These are phyloP conservation scores for Trichosanthes truncata DNA, from an alignment of 306 rosid species.

Conservation along the genomic window DNA sequence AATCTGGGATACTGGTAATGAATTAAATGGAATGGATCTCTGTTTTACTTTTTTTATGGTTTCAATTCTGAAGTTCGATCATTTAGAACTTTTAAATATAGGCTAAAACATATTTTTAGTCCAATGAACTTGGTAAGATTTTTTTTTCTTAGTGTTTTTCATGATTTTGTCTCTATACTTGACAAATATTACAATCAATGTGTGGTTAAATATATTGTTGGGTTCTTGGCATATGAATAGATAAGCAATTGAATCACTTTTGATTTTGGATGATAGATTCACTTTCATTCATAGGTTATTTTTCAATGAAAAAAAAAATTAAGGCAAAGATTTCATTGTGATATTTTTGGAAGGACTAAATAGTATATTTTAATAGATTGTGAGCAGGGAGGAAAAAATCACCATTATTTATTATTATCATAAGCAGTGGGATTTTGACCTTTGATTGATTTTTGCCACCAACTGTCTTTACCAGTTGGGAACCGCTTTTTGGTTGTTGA, in stretches of 20 bases:
- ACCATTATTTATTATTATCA: background rate
- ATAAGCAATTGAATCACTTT: background rate
- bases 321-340: background rate
- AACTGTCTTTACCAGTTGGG: background rate
- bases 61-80: background rate
- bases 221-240: background rate
- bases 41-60: background rate
- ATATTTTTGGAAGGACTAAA: background rate
- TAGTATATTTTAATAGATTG: background rate
- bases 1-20: constrained; percentile 93
- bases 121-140: background rate
- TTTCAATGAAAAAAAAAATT: too few species aligned
- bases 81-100: background rate
- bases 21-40: background rate
- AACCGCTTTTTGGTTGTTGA: background rate
- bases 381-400: background rate
- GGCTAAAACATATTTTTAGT: background rate
- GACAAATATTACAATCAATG: background rate
- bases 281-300: background rate
- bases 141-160: background rate
- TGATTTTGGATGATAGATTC: background rate
- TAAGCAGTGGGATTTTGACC: too few species aligned
- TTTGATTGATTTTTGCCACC: background rate
- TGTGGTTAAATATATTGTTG: background rate
- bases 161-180: background rate